Conservation (phyloP, 768 basidiomycete genomes). For the Neoboletus magnificus region DNA sequence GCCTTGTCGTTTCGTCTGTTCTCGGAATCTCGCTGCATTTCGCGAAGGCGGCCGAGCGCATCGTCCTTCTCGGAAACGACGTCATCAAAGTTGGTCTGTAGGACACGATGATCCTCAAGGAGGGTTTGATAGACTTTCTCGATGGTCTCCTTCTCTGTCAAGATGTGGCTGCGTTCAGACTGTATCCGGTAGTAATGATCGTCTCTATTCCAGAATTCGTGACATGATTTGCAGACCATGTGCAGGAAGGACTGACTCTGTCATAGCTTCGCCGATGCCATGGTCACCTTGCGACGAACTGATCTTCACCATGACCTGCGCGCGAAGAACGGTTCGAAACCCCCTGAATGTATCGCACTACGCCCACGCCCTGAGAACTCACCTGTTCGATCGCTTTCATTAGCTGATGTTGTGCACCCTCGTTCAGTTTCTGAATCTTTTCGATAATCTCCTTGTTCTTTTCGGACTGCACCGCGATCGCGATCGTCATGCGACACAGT, state of each 20-base stretch:
- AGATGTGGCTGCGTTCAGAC: constrained; percentile 70
- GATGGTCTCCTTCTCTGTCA: constrained; percentile 82
- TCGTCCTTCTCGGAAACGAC: constrained; percentile 77
- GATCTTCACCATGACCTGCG: constrained; percentile 76
- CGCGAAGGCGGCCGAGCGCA: constrained; percentile 56
- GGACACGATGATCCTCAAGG: constrained; percentile 66
- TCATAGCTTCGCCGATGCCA: constrained; percentile 61
- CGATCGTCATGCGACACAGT: constrained; percentile 79
- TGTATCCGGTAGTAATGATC: constrained; percentile 88
- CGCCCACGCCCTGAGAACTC: constrained; percentile 17
- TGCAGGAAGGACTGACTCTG: constrained; percentile 58
- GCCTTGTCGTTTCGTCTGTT: constrained; percentile 63
- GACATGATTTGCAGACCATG: constrained; percentile 5
- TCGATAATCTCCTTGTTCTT: constrained; percentile 86
- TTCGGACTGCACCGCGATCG: constrained; percentile 86
- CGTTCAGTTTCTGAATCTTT: constrained; percentile 80
- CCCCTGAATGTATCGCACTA: neutral
- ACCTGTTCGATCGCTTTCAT: constrained; percentile 96
- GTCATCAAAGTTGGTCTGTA: constrained; percentile 80
- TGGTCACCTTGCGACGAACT: constrained; percentile 45
- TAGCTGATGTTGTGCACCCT: constrained; percentile 80
- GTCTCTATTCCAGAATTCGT: constrained; percentile 48
- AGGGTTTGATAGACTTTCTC: constrained; percentile 77
- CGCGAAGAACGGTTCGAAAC: neutral
- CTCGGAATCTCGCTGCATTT: constrained; percentile 57